These are phyloP conservation scores for Sequoia sempervirens DNA, from an alignment of 75 land plant genomes.

Conservation along the genomic window DNA sequence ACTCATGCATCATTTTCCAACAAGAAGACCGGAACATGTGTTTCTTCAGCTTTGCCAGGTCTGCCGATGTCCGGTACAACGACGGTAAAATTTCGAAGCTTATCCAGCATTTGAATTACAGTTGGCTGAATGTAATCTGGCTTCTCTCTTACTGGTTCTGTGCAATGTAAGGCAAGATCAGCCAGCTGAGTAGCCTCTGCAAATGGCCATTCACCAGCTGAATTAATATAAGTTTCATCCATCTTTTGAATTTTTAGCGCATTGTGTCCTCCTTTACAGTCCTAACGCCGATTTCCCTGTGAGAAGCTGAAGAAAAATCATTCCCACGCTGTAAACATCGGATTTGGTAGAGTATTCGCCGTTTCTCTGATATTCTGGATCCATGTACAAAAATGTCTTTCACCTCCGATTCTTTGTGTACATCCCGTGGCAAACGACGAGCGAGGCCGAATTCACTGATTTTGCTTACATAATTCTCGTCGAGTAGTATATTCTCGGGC, in stretches of 20 bases:
- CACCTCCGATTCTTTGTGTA: neutral
- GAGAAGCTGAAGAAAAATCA: slow-evolving; percentile 21
- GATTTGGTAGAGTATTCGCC: slow-evolving; percentile 34
- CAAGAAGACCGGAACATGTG: slow-evolving; percentile 24
- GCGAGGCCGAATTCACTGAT: slow-evolving; percentile 24
- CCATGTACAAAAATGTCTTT: slow-evolving; percentile 10
- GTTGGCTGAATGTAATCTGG: slow-evolving; percentile 43
- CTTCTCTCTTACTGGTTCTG: slow-evolving; percentile 23
- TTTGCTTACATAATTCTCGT: slow-evolving; percentile 38
- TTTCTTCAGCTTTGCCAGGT: neutral
- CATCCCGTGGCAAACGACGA: slow-evolving; percentile 9
- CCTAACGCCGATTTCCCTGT: slow-evolving; percentile 16
- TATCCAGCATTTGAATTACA: slow-evolving; percentile 26
- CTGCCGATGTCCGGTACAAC: neutral
- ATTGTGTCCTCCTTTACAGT: neutral
- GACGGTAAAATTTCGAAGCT: neutral
- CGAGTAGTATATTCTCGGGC: slow-evolving; percentile 70
- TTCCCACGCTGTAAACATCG: slow-evolving; percentile 38
- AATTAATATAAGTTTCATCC: slow-evolving; percentile 25
- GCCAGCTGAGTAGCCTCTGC: slow-evolving; percentile 5
- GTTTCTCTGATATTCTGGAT: slow-evolving; percentile 12
- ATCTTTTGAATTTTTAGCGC: neutral
- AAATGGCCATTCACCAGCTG: slow-evolving; percentile 17
- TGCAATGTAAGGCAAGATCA: neutral
- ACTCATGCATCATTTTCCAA: too few relatives aligned